Evolutionary conservation across 1,284 basidiomycete species (phyloP), one percentile per base, ranked within the genome.

Genomic region (Porphyrellus sp.): DNA sequence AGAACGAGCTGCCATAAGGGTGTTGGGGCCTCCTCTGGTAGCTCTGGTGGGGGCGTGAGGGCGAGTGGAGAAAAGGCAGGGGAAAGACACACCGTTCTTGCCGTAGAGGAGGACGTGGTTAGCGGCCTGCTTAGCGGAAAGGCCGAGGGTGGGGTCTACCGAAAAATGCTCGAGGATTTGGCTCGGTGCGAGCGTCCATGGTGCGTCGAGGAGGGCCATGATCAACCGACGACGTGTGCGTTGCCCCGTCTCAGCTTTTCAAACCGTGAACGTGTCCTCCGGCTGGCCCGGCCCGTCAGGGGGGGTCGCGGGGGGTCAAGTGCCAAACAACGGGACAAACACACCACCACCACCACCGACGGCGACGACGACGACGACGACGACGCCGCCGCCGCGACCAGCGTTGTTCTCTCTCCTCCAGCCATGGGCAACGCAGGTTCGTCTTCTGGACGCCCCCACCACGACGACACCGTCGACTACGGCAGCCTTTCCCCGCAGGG

Each of bases 1-100:
- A 99, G 79, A 56, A 99, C 91, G 56, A 98, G 84, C 64, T 91
- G 82, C 90, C 92, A 94, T 39, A 99, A 71, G 5, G 96, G 93
- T 4, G 93, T 97, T 1, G 91, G 76, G 0, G 90, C 86, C 15
- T 95, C 88, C 64, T 97, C 93, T 15, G 93, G 92, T 13, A 98
- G 78, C 68, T 89, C 91, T 95, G 67, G 5, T 55, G 44, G 46
- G 34, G 42, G 28, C 41, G 53, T 54, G 8, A 46, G 39, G 51
- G 25, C 34, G 49, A 39, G 46, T 15, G 47, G 33, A 52, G 31
- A 42, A 33, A 11, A 31, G 3, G 11, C 27, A 23, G 30, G 15
- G 21, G 30, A 20, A 5, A 0, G 8, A 67, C 82, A 61, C 55
- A 91, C 93, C 86, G 68, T 96, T 96, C 72, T 80, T 87, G 58